These are phyloP conservation scores for Coemansia sp. DNA, from an alignment of 192 early-diverging fungal species.

Conservation along the genomic window DNA sequence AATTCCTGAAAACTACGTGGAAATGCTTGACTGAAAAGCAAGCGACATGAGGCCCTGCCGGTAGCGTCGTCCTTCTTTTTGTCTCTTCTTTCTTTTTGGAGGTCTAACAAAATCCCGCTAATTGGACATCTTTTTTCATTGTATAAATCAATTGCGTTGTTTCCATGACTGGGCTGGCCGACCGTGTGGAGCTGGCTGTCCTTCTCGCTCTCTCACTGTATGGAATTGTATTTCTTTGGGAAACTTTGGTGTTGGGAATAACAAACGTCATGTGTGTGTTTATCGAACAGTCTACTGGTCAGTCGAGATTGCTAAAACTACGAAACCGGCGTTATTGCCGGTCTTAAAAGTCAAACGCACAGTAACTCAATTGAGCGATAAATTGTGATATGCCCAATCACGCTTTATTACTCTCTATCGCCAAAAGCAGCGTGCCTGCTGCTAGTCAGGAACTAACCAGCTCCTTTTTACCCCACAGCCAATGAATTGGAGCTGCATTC, in stretches of 20 bases:
- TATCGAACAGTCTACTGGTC: neutral
- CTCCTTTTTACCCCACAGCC: neutral
- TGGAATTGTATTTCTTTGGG: neutral
- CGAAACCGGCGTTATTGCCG: neutral
- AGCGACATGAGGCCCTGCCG: too few species aligned
- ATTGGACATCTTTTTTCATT: too few species aligned
- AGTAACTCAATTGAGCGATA: neutral
- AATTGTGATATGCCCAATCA: neutral
- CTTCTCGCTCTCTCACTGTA: neutral
- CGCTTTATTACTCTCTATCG: neutral
- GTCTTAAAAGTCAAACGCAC: neutral
- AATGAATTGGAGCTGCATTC: too few species aligned
- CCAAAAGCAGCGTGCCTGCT: neutral
- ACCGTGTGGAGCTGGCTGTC: neutral
- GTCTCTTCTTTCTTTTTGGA: neutral
- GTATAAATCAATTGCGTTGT: neutral
- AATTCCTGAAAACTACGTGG: constrained; percentile 77
- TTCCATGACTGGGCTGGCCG: neutral
- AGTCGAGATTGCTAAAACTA: neutral
- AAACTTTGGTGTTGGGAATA: neutral
- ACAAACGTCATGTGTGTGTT: neutral
- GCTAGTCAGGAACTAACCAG: neutral
- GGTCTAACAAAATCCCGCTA: neutral
- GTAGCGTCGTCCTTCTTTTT: neutral
- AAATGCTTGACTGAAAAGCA: constrained; percentile 35